Conservation (phyloP, 2,329 filamentous ascomycete species). For the Xylaria sp. region DNA sequence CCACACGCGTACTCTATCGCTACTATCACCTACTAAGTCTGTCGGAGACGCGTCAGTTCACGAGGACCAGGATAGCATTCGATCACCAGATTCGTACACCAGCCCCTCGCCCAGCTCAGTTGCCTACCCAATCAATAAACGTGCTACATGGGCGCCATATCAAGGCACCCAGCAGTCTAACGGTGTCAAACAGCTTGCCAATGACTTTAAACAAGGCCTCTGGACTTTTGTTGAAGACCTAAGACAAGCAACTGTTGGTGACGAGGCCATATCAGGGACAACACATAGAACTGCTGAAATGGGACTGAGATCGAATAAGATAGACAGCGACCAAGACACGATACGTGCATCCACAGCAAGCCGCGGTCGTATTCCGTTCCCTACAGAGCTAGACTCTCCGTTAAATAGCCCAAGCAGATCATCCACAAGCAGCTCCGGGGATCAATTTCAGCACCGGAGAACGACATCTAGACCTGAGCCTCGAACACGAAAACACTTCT, state of each 20-base stretch:
- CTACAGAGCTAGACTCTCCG: slow-evolving; percentile 47
- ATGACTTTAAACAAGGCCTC: slow-evolving; percentile 86
- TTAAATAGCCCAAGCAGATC: slow-evolving; percentile 43
- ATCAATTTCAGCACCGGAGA: slow-evolving; percentile 39
- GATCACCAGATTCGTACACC: slow-evolving; percentile 42
- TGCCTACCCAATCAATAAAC: slow-evolving; percentile 53
- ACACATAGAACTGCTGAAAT: slow-evolving; percentile 45
- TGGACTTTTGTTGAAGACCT: slow-evolving; percentile 97
- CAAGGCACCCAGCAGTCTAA: slow-evolving; percentile 49
- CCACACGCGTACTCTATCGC: slow-evolving; percentile 71
- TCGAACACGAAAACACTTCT: slow-evolving; percentile 60
- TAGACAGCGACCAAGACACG: slow-evolving; percentile 51
- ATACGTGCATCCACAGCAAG: slow-evolving; percentile 51
- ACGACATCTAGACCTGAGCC: slow-evolving; percentile 43
- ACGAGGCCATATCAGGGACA: slow-evolving; percentile 77
- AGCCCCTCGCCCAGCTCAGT: slow-evolving; percentile 43
- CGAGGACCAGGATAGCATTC: slow-evolving; percentile 54
- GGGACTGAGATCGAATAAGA: slow-evolving; percentile 34
- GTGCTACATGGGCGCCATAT: slow-evolving; percentile 65
- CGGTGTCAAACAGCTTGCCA: slow-evolving; percentile 77
- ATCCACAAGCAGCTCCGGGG: slow-evolving; percentile 39
- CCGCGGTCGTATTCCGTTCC: slow-evolving; percentile 50
- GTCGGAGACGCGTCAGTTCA: slow-evolving; percentile 50
- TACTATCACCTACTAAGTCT: slow-evolving; percentile 73
- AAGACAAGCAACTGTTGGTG: slow-evolving; percentile 91